Conservation (phyloP, 2,329 filamentous ascomycete species). For the Leptographium radiaticola region DNA sequence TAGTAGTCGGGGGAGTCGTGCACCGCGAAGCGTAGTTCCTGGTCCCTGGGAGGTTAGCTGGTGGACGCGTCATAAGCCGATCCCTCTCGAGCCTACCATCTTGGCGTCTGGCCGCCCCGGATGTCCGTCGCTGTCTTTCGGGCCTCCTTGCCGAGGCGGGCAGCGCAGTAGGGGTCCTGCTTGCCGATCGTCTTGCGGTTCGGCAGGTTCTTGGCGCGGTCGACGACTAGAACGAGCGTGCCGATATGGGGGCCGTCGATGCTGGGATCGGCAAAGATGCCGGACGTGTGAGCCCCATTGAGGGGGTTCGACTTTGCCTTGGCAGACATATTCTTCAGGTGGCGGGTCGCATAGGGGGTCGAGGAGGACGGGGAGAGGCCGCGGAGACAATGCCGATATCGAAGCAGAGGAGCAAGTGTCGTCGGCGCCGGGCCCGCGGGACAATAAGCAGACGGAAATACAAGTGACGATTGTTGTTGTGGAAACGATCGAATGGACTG, state of each 20-base stretch:
- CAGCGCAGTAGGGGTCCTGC: slow-evolving; percentile 94
- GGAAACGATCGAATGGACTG: too few species aligned
- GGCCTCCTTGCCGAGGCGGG: slow-evolving; percentile 85
- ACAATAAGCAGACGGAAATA: too few species aligned
- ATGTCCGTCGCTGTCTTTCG: slow-evolving; percentile 95
- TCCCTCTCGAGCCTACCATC: slow-evolving; percentile 54
- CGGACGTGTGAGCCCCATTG: slow-evolving; percentile 66
- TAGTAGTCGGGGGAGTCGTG: slow-evolving; percentile 96
- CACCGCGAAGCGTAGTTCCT: slow-evolving; percentile 89
- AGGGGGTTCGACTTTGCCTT: slow-evolving; percentile 42
- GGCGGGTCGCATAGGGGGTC: too few species aligned
- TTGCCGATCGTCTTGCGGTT: slow-evolving; percentile 97
- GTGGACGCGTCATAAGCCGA: background rate
- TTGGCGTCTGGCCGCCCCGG: slow-evolving; percentile 86
- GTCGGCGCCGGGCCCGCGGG: too few species aligned
- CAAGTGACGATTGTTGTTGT: too few species aligned
- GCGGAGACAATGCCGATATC: too few species aligned
- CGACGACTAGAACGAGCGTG: slow-evolving; percentile 81
- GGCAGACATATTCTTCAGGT: slow-evolving; percentile 27
- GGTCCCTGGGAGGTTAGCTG: slow-evolving; percentile 54
- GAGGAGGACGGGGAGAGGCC: too few species aligned
- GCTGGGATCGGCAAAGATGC: slow-evolving; percentile 89
- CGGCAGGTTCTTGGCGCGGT: slow-evolving; percentile 91
- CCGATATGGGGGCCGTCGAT: slow-evolving; percentile 89
- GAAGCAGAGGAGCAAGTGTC: too few species aligned